Base-by-base conservation (phyloP, 768 basidiomycete genomes). In the Russula compacta region DNA sequence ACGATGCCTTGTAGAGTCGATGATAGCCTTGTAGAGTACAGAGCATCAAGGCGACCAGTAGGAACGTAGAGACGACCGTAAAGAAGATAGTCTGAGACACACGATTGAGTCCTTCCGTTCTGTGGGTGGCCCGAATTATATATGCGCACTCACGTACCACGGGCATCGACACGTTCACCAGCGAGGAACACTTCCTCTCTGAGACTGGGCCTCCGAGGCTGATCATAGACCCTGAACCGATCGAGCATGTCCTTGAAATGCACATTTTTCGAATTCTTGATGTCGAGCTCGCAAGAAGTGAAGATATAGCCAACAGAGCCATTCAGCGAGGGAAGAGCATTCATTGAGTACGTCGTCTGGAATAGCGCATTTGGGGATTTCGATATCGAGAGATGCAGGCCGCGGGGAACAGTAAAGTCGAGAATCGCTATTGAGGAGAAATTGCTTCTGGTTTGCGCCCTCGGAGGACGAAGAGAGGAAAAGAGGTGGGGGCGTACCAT, bases 221-320 rank as follows among this genome's bases (percentile, higher is more conserved):
- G 84, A 63, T 87, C 86, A 61, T 85, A 90, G 15, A 94, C 82
- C 69, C 81, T 84, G 76, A 95, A 97, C 11, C 88, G 85, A 66
- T 95, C 92, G 42, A 93, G 77, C 78, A 95, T 87, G 68, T 93
- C 85, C 71, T 92, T 92, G 77, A 98, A 87, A 15, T 81, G 81
- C 46, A 91, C 86, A 64, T 82, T 80, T 4, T 82, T 80, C 14
- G 87, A 90, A 39, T 76, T 79, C 67, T 83, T 82, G 59, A 90
- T 78, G 66, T 87, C 79, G 53, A 97, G 76, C 62, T 89, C 82
- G 68, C 89, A 92, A 9, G 92, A 92, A 0, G 89, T 90, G 71
- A 95, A 95, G 60, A 97, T 89, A 69, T 97, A 98, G 49, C 91
- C 91, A 43, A 98, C 79, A 2, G 92, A 92, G 29, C 95, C 95